Evolutionary conservation across 805 yeast genomes (phyloP).

Genomic region (Saccharomycopsis amapae): DNA sequence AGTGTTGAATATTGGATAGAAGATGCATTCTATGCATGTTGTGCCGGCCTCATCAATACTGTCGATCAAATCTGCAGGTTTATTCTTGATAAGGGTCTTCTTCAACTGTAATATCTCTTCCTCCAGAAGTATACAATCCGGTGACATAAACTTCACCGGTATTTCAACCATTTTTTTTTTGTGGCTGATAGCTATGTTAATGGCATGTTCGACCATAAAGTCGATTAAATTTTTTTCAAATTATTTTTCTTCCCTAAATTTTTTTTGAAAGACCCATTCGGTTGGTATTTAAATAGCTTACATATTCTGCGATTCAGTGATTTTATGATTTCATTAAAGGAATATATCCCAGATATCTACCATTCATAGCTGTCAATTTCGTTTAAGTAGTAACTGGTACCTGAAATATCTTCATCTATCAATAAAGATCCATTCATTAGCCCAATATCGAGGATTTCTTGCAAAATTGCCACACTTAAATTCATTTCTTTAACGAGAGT

Average conservation of each 20-base stretch:
- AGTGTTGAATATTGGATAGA: constrained; percentile 27
- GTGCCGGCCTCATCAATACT: background rate
- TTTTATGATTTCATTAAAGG: too few species aligned
- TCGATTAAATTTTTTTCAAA: too few species aligned
- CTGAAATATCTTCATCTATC: constrained; percentile 62
- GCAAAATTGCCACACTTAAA: constrained; percentile 62
- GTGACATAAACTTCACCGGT: background rate
- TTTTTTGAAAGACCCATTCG: too few species aligned
- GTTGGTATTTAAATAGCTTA: too few species aligned
- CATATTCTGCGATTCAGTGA: too few species aligned
- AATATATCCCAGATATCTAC: background rate
- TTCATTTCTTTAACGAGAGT: constrained; percentile 44
- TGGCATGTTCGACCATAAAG: too few species aligned
- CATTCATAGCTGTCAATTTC: constrained; percentile 20
- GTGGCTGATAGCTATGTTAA: background rate
- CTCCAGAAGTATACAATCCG: constrained; percentile 2
- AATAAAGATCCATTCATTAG: constrained; percentile 51
- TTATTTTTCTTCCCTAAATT: too few species aligned
- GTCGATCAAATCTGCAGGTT: constrained; percentile 2
- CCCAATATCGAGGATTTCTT: constrained; percentile 55
- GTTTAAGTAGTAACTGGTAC: constrained; percentile 57
- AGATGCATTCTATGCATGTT: constrained; percentile 8
- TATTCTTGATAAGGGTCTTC: constrained; percentile 11
- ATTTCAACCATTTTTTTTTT: background rate
- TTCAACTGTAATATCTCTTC: constrained; percentile 4